Base-by-base conservation (phyloP, 352 stramenopile species). In the Phytophthora kernoviae region DNA sequence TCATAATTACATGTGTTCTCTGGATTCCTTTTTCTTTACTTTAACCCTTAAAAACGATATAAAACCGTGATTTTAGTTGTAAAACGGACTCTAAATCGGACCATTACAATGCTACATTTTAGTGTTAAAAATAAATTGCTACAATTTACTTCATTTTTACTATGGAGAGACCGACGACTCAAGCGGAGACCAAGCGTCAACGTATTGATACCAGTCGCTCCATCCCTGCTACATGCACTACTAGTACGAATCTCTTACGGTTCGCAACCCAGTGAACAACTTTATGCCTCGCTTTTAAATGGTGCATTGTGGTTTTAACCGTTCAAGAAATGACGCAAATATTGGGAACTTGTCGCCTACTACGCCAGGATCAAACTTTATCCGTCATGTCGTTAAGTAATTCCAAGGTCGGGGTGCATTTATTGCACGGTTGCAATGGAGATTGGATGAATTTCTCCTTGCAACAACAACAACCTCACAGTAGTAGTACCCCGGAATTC, bases 401-500 rank as follows among this genome's bases (percentile, higher is more conserved):
- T 60, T 66, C 45, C 34, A 58, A 51, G 17, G 46, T 61, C 1
- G 69, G 65, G 14, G 43, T 64, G 7, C 69, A 78, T 47, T 70
- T 78, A 24, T 15, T 75, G 36, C 65, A 73, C 24, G 51, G 45
- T 4, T 78, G 69, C 36, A 72, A 36, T 26, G 41, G 42, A 5
- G 69, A 75, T 40, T 73, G 62, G 65, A 73, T 72, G 69, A 48
- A 75, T 58, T 32, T 75, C 30, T 64, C 51, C 1, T 42, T 67
- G 22, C 52, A 58, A 9, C 58, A 49, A 15, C 57, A 65, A 36
- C 59, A 71, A 32, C 22, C 46, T 11, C 47, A 41, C 1, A 54
- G 20, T 34, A 24, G 40, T 17, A 49, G 39, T 20, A 33, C 34
- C 43, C 17, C 15, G 20, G 59, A 30, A 30, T 30, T 30, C 24